Evolutionary conservation across 345 rosid genomes (phyloP).

Genomic region (Gossypium australe): DNA sequence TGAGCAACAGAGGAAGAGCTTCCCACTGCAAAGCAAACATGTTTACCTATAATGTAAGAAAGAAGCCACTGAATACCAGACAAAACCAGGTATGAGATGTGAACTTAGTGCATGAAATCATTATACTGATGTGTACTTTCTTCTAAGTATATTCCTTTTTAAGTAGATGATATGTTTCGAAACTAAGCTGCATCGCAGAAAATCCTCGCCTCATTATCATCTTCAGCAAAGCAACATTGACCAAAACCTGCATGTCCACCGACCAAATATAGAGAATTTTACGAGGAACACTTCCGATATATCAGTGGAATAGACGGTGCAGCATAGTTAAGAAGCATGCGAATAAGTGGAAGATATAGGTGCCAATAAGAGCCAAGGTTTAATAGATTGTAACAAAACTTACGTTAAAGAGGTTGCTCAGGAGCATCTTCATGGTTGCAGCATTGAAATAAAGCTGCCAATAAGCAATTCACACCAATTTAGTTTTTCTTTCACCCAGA

Average conservation of each 20-base stretch:
- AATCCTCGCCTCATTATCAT: slow-evolving; percentile 82
- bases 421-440: too few relatives aligned
- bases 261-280: background rate
- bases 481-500: too few relatives aligned
- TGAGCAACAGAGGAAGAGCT: slow-evolving; percentile 87
- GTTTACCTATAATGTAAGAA: background rate
- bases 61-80: background rate
- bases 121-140: background rate
- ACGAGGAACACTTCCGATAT: background rate
- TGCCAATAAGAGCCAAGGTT: too few relatives aligned
- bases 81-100: background rate
- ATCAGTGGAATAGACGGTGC: too few relatives aligned
- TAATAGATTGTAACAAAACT: too few relatives aligned
- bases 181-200: slow-evolving; percentile 73
- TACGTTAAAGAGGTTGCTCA: too few relatives aligned
- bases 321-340: too few relatives aligned
- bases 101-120: background rate
- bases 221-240: slow-evolving; percentile 83
- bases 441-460: too few relatives aligned
- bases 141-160: background rate
- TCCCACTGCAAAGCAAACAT: slow-evolving; percentile 67
- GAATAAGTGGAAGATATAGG: too few relatives aligned
- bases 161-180: background rate
- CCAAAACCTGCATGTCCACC: slow-evolving; percentile 62
- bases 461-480: too few relatives aligned